Percentiles rank a stretch among this genome's conserved stretches.
Conservation (phyloP, 2,329 filamentous ascomycete genomes). For the Trichophyton equinum region DNA sequence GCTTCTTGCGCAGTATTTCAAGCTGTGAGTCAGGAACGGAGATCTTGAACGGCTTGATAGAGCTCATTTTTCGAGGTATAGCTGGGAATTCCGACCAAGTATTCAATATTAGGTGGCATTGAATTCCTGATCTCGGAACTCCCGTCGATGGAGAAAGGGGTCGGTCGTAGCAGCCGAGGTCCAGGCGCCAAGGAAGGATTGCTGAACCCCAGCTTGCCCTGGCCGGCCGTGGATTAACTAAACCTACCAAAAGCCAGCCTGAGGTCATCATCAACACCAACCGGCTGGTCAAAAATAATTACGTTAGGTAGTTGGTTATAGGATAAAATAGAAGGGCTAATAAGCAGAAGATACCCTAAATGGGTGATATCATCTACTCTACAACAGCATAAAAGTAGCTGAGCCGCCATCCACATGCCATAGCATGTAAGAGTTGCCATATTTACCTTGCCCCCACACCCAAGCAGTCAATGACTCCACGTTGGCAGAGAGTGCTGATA, state of each 20-base stretch:
- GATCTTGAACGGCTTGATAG: constrained; percentile 36
- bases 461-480: neutral
- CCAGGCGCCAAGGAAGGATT: neutral
- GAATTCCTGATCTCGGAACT: no score
- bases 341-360: neutral
- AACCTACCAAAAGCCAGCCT: neutral
- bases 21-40: constrained; percentile 41
- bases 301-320: neutral
- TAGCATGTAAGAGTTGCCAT: neutral
- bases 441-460: neutral
- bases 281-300: no score
- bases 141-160: neutral
- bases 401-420: neutral
- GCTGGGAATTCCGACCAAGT: no score
- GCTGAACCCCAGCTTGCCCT: neutral
- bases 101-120: no score
- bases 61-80: neutral
- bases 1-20: constrained; percentile 43
- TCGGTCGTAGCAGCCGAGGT: no score
- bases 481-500: neutral
- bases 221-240: neutral
- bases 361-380: no score
- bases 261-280: no score
- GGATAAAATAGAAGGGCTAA: neutral
- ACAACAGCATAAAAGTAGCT: neutral